Conservation (phyloP, 768 basidiomycete species). For the Boletellus sp. region DNA sequence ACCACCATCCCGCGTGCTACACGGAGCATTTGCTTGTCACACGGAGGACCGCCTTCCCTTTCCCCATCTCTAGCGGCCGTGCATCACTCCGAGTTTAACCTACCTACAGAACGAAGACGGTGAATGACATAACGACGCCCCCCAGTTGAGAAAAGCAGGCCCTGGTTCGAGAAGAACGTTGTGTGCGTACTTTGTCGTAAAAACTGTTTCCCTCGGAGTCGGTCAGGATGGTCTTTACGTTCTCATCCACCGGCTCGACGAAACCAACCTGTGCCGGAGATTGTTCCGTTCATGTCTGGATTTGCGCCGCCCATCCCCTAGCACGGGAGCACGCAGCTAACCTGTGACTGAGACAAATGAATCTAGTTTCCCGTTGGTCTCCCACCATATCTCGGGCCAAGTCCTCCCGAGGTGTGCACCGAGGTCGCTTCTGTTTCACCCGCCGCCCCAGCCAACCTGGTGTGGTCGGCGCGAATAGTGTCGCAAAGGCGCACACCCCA, state of each 20-base stretch:
- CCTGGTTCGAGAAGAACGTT: not conserved
- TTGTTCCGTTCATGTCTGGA: constrained; percentile 88
- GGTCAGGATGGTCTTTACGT: constrained; percentile 67
- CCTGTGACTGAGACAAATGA: constrained; percentile 92
- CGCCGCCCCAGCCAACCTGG: not conserved
- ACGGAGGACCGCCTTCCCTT: too few relatives aligned
- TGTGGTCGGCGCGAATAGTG: not conserved
- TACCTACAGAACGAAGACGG: constrained; percentile 28
- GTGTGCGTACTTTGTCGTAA: constrained; percentile 79
- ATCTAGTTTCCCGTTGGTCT: constrained; percentile 76
- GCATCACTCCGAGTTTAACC: constrained; percentile 94
- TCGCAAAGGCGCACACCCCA: constrained; percentile 43
- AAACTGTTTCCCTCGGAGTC: constrained; percentile 95
- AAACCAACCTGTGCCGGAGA: constrained; percentile 81
- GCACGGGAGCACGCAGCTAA: constrained; percentile 20
- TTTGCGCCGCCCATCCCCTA: not conserved
- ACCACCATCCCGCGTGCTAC: too few relatives aligned
- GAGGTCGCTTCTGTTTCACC: constrained; percentile 81
- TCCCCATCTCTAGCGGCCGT: too few relatives aligned
- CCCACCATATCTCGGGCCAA: constrained; percentile 93
- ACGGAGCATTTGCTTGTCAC: too few relatives aligned
- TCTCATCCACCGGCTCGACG: constrained; percentile 70
- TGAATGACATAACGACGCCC: too few relatives aligned
- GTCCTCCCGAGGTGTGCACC: constrained; percentile 86
- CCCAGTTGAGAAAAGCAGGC: too few relatives aligned